Base-by-base conservation (phyloP, 805 yeast genomes). In the Barnettozyma wickerhamii region DNA sequence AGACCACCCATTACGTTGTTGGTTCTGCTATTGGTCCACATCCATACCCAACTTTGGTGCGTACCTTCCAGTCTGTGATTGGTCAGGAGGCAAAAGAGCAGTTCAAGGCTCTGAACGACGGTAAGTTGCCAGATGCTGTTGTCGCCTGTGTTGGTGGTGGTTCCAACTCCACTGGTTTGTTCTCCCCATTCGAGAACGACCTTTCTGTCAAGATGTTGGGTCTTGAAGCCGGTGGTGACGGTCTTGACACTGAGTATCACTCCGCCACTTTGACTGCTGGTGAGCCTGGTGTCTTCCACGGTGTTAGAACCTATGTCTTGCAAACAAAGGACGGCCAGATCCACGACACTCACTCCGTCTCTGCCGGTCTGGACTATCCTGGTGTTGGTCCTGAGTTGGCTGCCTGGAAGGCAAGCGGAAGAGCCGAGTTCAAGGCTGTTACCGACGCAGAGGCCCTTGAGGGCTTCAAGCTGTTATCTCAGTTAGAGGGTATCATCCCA, bases 71-170 rank as follows among this genome's bases (percentile, higher is more conserved):
- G 74, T 79, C 90, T 60, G 95, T 93, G 26, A 93, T 93, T 65
- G 99, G 99, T 54, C 73, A 79, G 38, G 99, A 93, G 70, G 86
- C 96, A 34, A 89, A 86, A 65, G 82, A 85, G 63, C 96, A 93
- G 68, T 90, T 90, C 68, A 79, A 76, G 50, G 79, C 75, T 50
- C 68, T 83, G 52, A 88, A 86, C 63, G 68, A 77, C 46, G 95
- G 95, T 30, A 81, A 78, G 55, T 72, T 93, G 49, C 99, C 99
- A 35, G 86, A 93, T 57, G 88, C 90, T 15, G 79, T 93, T 31
- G 96, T 93, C 47, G 99, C 99, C 2, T 93, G 99, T 74, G 99
- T 93, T 37, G 99, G 99, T 57, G 99, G 99, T 58, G 99, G 99
- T 41, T 88, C 96, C 15, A 93, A 93, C 74, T 83, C 96, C 38